Evolutionary conservation across 2,329 filamentous ascomycete species (phyloP), one percentile per base, ranked within the genome.

Genomic region (Escovopsis sp.): DNA sequence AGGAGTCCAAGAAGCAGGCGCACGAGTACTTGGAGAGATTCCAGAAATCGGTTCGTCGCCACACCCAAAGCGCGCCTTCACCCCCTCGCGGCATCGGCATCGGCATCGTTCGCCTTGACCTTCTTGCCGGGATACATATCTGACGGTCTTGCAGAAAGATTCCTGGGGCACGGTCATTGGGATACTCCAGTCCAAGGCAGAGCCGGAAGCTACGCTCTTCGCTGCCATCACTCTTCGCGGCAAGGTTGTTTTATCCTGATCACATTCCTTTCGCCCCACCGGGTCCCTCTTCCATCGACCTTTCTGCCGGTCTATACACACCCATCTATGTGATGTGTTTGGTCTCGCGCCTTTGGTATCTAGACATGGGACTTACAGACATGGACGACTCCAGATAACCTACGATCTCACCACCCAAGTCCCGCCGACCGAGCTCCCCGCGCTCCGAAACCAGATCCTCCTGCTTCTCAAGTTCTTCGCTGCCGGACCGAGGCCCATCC

Each of bases 141-240:
- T 28, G n/a, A n/a, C n/a, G n/a, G n/a, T n/a, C n/a, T n/a, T 44
- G 36, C 54, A 94, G 85, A 70, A 82, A 53, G 83, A 85, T 55
- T 90, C 90, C 47, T 98, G 90, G 90, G 79, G 78, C 31, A 79
- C 80, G 32, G 87, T 86, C 42, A 79, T 94, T 55, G 73, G 77
- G 35, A 83, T 98, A 43, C 65, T 98, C 42, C 84, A 93, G 56
- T 82, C 84, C 34, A 70, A 79, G 43, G 73, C 80, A 37, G 79
- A 87, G 43, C 70, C 80, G 34, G 86, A 94, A 56, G 83, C 84
- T 18, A 90, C 90, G 56, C 67, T 98, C 41, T 98, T 98, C 58
- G 90, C 90, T 32, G 90, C 90, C 39, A 96, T 88, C 32, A 98
- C 90, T 35, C 66, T 98, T 52, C 94, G 93, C 65, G 90, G 90